A percentile compares a stretch with the other conserved stretches of the same genome.
Evolutionary conservation across 1,139 yeast genomes (phyloP).

Genomic region (Kodamaea derodonti): DNA sequence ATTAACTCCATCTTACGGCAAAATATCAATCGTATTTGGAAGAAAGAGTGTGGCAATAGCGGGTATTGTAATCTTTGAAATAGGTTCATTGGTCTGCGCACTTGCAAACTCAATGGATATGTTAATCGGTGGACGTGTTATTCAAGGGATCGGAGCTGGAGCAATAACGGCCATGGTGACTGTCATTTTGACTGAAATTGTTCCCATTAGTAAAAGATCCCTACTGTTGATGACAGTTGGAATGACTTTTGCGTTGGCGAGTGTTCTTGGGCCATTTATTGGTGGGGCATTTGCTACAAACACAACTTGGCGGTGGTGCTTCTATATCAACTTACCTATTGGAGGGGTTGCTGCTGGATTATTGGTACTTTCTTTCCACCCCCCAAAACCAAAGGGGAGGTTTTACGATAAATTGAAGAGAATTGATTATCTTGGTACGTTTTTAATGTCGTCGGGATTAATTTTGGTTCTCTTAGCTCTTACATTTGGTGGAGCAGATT

Average conservation of each 20-base stretch:
- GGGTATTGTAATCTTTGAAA: slow-evolving; percentile 18
- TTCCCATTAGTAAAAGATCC: slow-evolving; percentile 18
- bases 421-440: slow-evolving; percentile 48
- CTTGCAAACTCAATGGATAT: slow-evolving; percentile 18
- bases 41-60: slow-evolving; percentile 16
- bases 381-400: slow-evolving; percentile 46
- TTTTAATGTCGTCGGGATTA: slow-evolving; percentile 36
- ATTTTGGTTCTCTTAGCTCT: slow-evolving; percentile 46
- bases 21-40: slow-evolving; percentile 20
- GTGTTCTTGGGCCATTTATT: slow-evolving; percentile 22
- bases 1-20: slow-evolving; percentile 20
- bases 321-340: slow-evolving; percentile 66
- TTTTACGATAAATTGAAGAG: slow-evolving; percentile 33
- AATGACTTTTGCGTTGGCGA: slow-evolving; percentile 18
- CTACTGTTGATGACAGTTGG: slow-evolving; percentile 18
- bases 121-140: slow-evolving; percentile 21
- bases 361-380: slow-evolving; percentile 48
- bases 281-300: slow-evolving; percentile 22
- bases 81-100: slow-evolving; percentile 19
- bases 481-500: slow-evolving; percentile 46
- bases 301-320: slow-evolving; percentile 76
- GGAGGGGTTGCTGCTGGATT: slow-evolving; percentile 53
- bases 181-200: slow-evolving; percentile 18
- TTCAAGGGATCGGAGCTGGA: slow-evolving; percentile 23
- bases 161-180: slow-evolving; percentile 17